phyloP scores from a whole-genome alignment of 2,329 filamentous ascomycete genomes.

The Sporothrix humicola region DNA sequence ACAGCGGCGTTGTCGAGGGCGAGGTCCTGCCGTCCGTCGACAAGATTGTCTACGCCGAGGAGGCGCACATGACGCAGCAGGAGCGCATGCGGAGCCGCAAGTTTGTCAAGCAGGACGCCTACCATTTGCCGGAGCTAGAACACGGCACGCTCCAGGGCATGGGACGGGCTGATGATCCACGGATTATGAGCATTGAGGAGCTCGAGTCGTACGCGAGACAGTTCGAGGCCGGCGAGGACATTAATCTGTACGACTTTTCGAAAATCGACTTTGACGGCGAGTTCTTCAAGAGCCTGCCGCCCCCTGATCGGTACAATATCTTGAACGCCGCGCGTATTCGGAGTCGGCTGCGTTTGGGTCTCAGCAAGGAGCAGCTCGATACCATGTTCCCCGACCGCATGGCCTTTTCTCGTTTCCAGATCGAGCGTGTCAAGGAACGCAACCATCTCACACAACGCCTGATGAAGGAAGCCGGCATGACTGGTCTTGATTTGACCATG shows the following conservation, averaged over 20 bases:
- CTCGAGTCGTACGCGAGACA: conserved; percentile 92
- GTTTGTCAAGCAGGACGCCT: conserved; percentile 92
- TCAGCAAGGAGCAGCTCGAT: conserved; percentile 95
- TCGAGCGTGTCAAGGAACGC: conserved; percentile 88
- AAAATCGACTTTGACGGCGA: conserved; percentile 98
- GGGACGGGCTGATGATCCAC: conserved; percentile 87
- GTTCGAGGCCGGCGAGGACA: conserved; percentile 89
- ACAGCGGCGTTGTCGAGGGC: conserved; percentile 61
- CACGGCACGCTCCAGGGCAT: conserved; percentile 77
- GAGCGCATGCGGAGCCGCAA: conserved; percentile 75
- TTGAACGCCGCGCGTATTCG: conserved; percentile 89
- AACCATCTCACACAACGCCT: conserved; percentile 93
- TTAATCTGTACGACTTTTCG: conserved; percentile 91
- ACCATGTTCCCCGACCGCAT: conserved; percentile 97
- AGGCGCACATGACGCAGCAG: conserved; percentile 77
- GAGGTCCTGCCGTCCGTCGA: conserved; percentile 70
- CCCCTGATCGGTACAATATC: conserved; percentile 94
- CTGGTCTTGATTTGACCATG: conserved; percentile 73
- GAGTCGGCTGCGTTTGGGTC: conserved; percentile 89
- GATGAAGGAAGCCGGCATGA: conserved; percentile 94
- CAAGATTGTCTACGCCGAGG: conserved; percentile 87
- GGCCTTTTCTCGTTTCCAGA: conserved; percentile 96
- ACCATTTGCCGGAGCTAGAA: conserved; percentile 88
- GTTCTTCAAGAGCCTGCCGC: conserved; percentile 90
- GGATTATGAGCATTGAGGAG: conserved; percentile 95